Conservation (phyloP, 1,284 basidiomycete species). For the Clitocybe nebularis region DNA sequence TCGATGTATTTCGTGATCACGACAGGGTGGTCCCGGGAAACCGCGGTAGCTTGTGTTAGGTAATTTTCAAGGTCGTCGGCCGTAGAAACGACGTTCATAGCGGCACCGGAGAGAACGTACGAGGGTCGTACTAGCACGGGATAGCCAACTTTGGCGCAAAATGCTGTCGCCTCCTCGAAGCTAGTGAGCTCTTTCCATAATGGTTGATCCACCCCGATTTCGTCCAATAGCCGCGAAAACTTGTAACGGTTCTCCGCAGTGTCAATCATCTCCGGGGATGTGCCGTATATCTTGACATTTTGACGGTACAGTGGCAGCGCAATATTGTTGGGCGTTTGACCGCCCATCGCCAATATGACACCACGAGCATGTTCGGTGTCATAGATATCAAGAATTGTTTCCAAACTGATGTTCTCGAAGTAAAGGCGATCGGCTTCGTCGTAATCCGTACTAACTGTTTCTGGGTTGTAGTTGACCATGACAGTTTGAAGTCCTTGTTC, state of each 20-base stretch:
- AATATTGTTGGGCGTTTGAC: constrained; percentile 98
- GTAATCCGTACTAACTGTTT: constrained; percentile 98
- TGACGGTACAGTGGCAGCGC: constrained; percentile 91
- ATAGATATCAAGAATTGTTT: constrained; percentile 97
- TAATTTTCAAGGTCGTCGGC: constrained; percentile 89
- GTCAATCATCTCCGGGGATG: constrained; percentile 99
- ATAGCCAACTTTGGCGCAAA: constrained; percentile 91
- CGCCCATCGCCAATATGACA: constrained; percentile 96
- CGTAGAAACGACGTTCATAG: constrained; percentile 99
- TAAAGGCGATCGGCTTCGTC: constrained; percentile 98
- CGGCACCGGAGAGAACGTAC: constrained; percentile 96
- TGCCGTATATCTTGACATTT: constrained; percentile 97
- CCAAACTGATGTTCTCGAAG: constrained; percentile 97
- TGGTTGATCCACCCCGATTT: constrained; percentile 97
- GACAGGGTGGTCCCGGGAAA: constrained; percentile 96
- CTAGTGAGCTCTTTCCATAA: constrained; percentile 95
- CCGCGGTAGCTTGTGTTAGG: constrained; percentile 92
- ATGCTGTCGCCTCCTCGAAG: constrained; percentile 82
- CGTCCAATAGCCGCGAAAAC: constrained; percentile 96
- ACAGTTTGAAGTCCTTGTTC: constrained; percentile 94
- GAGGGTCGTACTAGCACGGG: constrained; percentile 97
- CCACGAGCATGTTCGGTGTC: constrained; percentile 88
- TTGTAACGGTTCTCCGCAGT: constrained; percentile 99
- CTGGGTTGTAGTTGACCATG: constrained; percentile 99
- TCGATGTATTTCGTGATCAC: constrained; percentile 99